phyloP scores from a whole-genome alignment of 1,139 yeast species.

The Taphrina communis region DNA sequence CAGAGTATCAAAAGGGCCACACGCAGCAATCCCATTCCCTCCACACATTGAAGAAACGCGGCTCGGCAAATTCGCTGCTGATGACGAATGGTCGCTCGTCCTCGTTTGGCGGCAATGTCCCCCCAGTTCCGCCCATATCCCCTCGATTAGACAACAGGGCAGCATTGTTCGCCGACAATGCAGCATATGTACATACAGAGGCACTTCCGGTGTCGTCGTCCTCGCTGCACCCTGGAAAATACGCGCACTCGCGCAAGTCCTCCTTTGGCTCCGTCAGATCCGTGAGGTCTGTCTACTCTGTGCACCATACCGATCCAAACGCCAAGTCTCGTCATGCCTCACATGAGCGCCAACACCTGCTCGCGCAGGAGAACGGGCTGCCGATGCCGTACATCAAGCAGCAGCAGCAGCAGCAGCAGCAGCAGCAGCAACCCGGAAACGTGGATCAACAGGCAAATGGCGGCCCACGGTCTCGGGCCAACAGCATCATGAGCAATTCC shows the following conservation, averaged over 20 bases:
- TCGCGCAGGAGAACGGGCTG: slow-evolving; percentile 23
- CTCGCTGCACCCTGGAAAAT: neutral
- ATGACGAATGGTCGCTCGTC: slow-evolving; percentile 10
- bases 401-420: neutral
- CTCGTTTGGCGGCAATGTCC: slow-evolving; percentile 26
- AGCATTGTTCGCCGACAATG: slow-evolving; percentile 30
- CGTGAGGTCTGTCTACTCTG: slow-evolving; percentile 17
- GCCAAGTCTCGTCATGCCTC: slow-evolving; percentile 10
- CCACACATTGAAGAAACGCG: slow-evolving; percentile 19
- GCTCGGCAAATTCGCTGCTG: slow-evolving; percentile 25
- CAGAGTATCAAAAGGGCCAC: slow-evolving; percentile 14
- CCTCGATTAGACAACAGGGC: slow-evolving; percentile 25
- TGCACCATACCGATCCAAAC: slow-evolving; percentile 2
- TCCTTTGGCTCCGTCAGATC: slow-evolving; percentile 19
- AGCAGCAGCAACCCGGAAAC: neutral
- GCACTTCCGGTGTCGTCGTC: slow-evolving; percentile 9
- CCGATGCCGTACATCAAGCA: slow-evolving; percentile 21
- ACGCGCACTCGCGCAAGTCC: slow-evolving; percentile 4
- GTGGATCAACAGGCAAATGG: neutral
- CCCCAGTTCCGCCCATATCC: slow-evolving; percentile 30
- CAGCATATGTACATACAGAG: slow-evolving; percentile 28
- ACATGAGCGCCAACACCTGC: slow-evolving; percentile 17
- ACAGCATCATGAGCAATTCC: slow-evolving; percentile 11
- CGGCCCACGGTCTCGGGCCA: neutral
- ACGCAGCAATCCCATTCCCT: slow-evolving; percentile 25